phyloP scores from a whole-genome alignment of 2,329 filamentous ascomycete genomes.

The Aspergillus fischeri region DNA sequence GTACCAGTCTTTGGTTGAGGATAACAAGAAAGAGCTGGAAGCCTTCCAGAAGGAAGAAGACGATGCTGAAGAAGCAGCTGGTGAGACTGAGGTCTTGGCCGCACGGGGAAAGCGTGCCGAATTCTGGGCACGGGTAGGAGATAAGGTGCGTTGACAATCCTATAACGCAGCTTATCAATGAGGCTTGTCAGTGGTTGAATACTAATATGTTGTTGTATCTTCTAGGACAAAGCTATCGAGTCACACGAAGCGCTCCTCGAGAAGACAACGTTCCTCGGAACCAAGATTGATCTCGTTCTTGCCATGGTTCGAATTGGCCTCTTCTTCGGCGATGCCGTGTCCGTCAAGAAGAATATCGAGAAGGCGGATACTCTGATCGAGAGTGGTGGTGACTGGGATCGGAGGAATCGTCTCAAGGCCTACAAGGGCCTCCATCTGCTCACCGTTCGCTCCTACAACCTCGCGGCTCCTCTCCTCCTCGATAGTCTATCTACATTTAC shows the following conservation, averaged over 20 bases:
- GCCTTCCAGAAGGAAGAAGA: constrained; percentile 81
- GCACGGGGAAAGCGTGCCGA: constrained; percentile 93
- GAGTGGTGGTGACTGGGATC: constrained; percentile 95
- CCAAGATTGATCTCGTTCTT: constrained; percentile 94
- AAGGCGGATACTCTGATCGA: constrained; percentile 87
- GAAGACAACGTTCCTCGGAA: constrained; percentile 94
- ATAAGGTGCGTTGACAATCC: constrained; percentile 63
- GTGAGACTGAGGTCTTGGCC: constrained; percentile 90
- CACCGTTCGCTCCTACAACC: constrained; percentile 83
- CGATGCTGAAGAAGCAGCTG: constrained; percentile 91
- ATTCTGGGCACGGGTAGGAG: constrained; percentile 90
- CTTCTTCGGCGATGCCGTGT: constrained; percentile 89
- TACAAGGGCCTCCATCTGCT: constrained; percentile 94
- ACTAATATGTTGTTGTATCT: constrained; percentile 1
- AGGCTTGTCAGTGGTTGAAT: background rate
- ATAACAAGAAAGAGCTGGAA: constrained; percentile 75
- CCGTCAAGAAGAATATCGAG: constrained; percentile 92
- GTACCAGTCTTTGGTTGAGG: constrained; percentile 71
- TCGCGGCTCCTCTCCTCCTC: constrained; percentile 86
- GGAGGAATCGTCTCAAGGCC: constrained; percentile 95
- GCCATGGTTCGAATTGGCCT: constrained; percentile 93
- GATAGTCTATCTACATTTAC: constrained; percentile 98
- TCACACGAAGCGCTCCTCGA: constrained; percentile 92
- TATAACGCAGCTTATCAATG: background rate
- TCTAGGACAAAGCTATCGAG: constrained; percentile 85